These are phyloP conservation scores for Aspergillus ostianus DNA, from an alignment of 495 filamentous ascomycete genomes.

Conservation along the genomic window DNA sequence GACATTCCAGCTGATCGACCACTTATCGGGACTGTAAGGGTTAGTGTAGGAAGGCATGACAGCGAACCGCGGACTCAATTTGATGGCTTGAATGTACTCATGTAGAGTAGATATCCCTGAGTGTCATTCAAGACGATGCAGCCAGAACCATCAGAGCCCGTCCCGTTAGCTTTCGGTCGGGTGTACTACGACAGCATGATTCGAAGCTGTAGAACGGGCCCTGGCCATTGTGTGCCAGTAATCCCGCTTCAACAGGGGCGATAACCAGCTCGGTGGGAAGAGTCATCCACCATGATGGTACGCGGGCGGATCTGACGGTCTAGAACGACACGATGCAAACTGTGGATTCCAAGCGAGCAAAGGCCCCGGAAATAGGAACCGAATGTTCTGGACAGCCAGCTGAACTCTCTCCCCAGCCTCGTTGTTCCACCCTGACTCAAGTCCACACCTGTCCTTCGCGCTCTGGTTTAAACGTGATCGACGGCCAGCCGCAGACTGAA, in stretches of 20 bases:
- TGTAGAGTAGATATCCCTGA: neutral
- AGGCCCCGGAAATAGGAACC: constrained; percentile 17
- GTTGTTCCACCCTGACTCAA: neutral
- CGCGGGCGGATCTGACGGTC: neutral
- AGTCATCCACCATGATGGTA: neutral
- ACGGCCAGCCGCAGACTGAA: constrained; percentile 7
- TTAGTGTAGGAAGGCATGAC: neutral
- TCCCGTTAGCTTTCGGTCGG: neutral
- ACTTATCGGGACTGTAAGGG: neutral
- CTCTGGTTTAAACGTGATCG: neutral
- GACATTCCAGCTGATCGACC: neutral
- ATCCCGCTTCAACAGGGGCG: neutral
- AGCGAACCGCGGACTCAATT: neutral
- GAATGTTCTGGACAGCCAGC: constrained; percentile 22
- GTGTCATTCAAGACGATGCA: neutral
- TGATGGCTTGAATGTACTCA: too few relatives aligned
- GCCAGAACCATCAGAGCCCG: neutral
- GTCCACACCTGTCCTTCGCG: neutral
- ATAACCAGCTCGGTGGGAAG: neutral
- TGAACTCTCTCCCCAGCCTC: neutral
- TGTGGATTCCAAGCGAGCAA: neutral
- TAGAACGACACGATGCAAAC: neutral
- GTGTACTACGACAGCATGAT: neutral
- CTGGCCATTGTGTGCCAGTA: neutral
- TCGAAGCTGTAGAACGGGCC: neutral